Evolutionary conservation across 2,329 filamentous ascomycete genomes (phyloP).

Genomic region (Monosporascus sp.): DNA sequence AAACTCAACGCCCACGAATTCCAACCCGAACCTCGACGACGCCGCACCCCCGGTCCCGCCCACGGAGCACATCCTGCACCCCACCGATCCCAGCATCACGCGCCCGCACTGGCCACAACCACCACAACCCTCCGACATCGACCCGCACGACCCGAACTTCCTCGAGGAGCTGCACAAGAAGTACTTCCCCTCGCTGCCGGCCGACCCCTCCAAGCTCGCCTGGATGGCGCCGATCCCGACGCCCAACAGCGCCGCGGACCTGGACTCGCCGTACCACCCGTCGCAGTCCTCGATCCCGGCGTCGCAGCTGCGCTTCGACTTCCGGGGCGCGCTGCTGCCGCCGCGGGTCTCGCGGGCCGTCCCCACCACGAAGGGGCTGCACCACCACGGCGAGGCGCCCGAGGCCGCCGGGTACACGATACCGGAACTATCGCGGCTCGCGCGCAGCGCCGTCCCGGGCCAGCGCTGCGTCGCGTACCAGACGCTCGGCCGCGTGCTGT

Average conservation of each 20-base stretch:
- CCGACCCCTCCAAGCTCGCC: constrained; percentile 77
- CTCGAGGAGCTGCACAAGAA: constrained; percentile 79
- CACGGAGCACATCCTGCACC: constrained; percentile 11
- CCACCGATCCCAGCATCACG: constrained; percentile 11
- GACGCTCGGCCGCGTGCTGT: constrained; percentile 80
- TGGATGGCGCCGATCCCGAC: constrained; percentile 80
- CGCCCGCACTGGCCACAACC: constrained; percentile 56
- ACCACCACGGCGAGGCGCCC: constrained; percentile 89
- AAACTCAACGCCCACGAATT: constrained; percentile 10
- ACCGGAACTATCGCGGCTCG: constrained; percentile 73
- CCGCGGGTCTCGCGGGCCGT: constrained; percentile 69
- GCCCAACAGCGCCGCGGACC: constrained; percentile 57
- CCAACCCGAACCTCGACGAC: constrained; percentile 22
- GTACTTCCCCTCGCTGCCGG: constrained; percentile 84
- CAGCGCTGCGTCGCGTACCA: constrained; percentile 92
- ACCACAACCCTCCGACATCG: constrained; percentile 60
- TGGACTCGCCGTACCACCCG: constrained; percentile 76
- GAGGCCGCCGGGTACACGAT: constrained; percentile 94
- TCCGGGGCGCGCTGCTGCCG: constrained; percentile 73
- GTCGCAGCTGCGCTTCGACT: constrained; percentile 81
- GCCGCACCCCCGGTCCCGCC: constrained; percentile 14
- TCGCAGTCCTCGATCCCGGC: constrained; percentile 65
- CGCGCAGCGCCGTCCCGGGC: constrained; percentile 74
- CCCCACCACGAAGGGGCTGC: constrained; percentile 72
- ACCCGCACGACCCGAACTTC: constrained; percentile 79